Percentiles rank a stretch among this genome's conserved stretches.
Conservation (phyloP, 2,329 filamentous ascomycete species). For the Emergomyces orientalis region DNA sequence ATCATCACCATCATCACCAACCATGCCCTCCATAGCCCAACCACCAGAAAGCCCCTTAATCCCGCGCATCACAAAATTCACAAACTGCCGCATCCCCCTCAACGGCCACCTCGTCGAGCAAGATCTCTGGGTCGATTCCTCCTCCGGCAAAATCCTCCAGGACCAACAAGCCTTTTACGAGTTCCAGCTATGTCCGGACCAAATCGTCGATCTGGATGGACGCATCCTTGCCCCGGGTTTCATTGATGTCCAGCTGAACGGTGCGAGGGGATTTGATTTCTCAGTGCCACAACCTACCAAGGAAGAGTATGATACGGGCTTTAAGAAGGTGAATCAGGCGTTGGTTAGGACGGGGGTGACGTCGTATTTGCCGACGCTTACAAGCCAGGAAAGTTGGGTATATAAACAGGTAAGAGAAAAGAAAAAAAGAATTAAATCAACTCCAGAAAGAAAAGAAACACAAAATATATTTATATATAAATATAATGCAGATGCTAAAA, state of each 20-base stretch:
- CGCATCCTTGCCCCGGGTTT: conserved; percentile 78
- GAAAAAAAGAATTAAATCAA: too few species aligned
- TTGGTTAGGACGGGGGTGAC: conserved; percentile 76
- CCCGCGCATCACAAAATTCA: conserved; percentile 67
- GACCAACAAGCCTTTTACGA: conserved; percentile 52
- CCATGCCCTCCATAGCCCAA: conserved; percentile 31
- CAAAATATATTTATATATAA: neutral
- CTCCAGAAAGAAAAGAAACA: neutral
- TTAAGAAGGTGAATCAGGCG: conserved; percentile 60
- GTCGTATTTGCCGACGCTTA: conserved; percentile 76
- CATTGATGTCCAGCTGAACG: conserved; percentile 87
- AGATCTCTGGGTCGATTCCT: conserved; percentile 82
- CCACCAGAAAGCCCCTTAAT: conserved; percentile 16
- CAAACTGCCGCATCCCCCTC: conserved; percentile 71
- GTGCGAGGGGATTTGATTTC: conserved; percentile 88
- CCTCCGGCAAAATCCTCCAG: conserved; percentile 70
- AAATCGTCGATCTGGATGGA: conserved; percentile 68
- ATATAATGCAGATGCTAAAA: neutral
- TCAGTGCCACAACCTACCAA: conserved; percentile 61
- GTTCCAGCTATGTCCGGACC: conserved; percentile 50
- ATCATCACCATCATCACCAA: conserved; percentile 15
- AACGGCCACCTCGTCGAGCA: conserved; percentile 58
- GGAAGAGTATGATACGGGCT: conserved; percentile 60
- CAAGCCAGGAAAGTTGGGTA: conserved; percentile 64
- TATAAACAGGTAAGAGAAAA: conserved; percentile 61